Percentiles rank a stretch among this genome's conserved stretches.
These are phyloP conservation scores for Paramarasmius palmivorus DNA, from an alignment of 1,284 basidiomycete genomes.

Conservation along the genomic window DNA sequence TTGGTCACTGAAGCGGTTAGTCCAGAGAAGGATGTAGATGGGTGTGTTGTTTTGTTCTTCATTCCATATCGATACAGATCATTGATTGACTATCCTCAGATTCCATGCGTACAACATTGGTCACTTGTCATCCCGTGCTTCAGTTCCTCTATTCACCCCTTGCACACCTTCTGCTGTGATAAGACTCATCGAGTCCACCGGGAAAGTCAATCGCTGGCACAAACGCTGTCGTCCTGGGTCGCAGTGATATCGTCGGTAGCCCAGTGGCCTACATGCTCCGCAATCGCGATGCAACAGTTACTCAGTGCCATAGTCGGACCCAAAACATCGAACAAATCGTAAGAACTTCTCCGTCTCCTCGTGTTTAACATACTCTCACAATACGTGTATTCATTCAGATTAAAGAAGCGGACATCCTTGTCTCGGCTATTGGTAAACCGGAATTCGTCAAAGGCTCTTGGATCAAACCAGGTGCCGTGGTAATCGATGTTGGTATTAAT, in stretches of 20 bases:
- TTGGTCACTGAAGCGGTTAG: constrained; percentile 92
- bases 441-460: constrained; percentile 92
- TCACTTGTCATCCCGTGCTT: constrained; percentile 88
- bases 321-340: constrained; percentile 80
- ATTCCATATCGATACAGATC: neutral
- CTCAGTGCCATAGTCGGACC: constrained; percentile 94
- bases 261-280: constrained; percentile 92
- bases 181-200: constrained; percentile 85
- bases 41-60: constrained; percentile 46
- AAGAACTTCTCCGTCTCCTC: constrained; percentile 27
- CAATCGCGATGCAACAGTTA: constrained; percentile 93
- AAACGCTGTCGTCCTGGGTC: constrained; percentile 91
- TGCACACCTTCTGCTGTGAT: constrained; percentile 97
- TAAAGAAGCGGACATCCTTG: constrained; percentile 86
- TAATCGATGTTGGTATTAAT: constrained; percentile 98
- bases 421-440: constrained; percentile 92
- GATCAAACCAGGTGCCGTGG: constrained; percentile 93
- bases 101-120: constrained; percentile 99
- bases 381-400: constrained; percentile 47
- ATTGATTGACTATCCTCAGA: constrained; percentile 36
- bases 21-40: constrained; percentile 96
- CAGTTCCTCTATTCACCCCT: constrained; percentile 88
- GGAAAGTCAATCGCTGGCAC: constrained; percentile 75
- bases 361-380: constrained; percentile 9
- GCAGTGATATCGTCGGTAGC: constrained; percentile 97